These are phyloP conservation scores for Chalara sp. DNA, from an alignment of 2,329 filamentous ascomycete species.

Conservation along the genomic window DNA sequence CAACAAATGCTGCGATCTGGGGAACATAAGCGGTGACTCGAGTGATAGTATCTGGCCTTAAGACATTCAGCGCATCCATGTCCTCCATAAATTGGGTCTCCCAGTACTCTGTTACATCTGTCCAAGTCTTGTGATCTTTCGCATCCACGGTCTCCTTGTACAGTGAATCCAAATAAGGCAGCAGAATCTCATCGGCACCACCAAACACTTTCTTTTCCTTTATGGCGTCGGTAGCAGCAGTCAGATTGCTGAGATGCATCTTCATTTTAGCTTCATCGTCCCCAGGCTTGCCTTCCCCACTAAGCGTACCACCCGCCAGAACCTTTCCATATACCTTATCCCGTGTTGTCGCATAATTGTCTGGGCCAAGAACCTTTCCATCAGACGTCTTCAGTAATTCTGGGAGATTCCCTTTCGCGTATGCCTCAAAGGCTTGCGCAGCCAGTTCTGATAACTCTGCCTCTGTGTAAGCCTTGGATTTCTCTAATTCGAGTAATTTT, in stretches of 20 bases:
- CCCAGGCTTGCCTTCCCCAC: conserved; percentile 49
- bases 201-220: conserved; percentile 43
- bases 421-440: conserved; percentile 46
- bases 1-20: conserved; percentile 79
- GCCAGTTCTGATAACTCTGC: conserved; percentile 41
- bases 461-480: conserved; percentile 56
- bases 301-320: conserved; percentile 47
- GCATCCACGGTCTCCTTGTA: conserved; percentile 57
- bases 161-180: conserved; percentile 73
- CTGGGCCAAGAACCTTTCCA: conserved; percentile 37
- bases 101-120: conserved; percentile 76
- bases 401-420: conserved; percentile 49
- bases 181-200: conserved; percentile 58
- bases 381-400: conserved; percentile 35
- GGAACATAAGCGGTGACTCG: conserved; percentile 89
- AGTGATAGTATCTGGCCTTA: conserved; percentile 74
- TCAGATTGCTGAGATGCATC: conserved; percentile 55
- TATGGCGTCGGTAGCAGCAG: conserved; percentile 40
- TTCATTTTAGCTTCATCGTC: conserved; percentile 62
- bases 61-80: conserved; percentile 79
- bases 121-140: conserved; percentile 68
- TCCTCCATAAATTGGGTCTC: conserved; percentile 85
- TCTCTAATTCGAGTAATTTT: conserved; percentile 70
- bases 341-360: conserved; percentile 43
- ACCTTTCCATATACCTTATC: conserved; percentile 48